Percentiles rank a stretch among this genome's conserved stretches.
Conservation (phyloP, 345 rosid species). For the Raphanus sativus region DNA sequence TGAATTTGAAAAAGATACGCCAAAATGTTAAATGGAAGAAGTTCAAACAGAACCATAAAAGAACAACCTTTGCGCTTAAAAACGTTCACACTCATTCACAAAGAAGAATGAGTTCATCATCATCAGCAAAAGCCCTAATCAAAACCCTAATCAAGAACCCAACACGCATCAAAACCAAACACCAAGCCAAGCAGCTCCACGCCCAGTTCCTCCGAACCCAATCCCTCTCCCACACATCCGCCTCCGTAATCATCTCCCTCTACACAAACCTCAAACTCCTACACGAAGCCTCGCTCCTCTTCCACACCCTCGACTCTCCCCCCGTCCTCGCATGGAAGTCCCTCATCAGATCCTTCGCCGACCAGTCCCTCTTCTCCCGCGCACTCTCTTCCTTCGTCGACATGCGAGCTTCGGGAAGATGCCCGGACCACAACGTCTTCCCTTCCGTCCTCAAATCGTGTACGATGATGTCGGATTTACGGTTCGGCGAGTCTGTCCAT, state of each 20-base stretch:
- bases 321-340: slow-evolving; percentile 73
- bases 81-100: neutral
- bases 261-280: slow-evolving; percentile 62
- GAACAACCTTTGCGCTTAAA: neutral
- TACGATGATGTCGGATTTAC: slow-evolving; percentile 51
- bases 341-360: slow-evolving; percentile 61
- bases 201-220: slow-evolving; percentile 60
- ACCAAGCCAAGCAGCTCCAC: slow-evolving; percentile 68
- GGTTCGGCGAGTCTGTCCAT: slow-evolving; percentile 74
- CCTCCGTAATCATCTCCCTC: slow-evolving; percentile 54
- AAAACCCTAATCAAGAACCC: slow-evolving; percentile 46
- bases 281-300: slow-evolving; percentile 49
- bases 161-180: slow-evolving; percentile 37
- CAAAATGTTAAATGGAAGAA: too few species aligned
- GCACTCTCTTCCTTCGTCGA: slow-evolving; percentile 51
- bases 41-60: neutral
- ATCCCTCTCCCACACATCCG: slow-evolving; percentile 38
- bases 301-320: slow-evolving; percentile 53
- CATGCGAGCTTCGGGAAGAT: slow-evolving; percentile 60
- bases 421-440: slow-evolving; percentile 65
- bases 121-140: slow-evolving; percentile 43
- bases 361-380: slow-evolving; percentile 43
- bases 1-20: too few species aligned
- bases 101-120: slow-evolving; percentile 42
- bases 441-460: slow-evolving; percentile 75